Percentiles rank a stretch among this genome's conserved stretches.
These are phyloP conservation scores for Chlorella variabilis DNA, from an alignment of 163 green algal species.

Conservation along the genomic window DNA sequence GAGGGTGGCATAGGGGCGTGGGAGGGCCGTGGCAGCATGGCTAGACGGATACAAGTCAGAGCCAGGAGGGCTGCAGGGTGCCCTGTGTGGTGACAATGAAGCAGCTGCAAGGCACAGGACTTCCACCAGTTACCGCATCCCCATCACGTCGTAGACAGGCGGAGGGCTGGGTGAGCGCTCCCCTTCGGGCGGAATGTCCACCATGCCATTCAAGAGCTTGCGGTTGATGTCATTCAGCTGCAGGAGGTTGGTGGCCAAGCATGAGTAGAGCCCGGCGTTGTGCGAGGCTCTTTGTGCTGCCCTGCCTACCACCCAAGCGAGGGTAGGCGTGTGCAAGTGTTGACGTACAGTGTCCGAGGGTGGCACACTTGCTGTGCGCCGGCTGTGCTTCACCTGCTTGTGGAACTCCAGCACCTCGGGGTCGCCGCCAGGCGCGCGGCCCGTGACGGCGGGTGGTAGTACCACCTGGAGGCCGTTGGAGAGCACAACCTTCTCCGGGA, in stretches of 20 bases:
- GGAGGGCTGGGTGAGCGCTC: conserved; percentile 91
- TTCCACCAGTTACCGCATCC: conserved; percentile 48
- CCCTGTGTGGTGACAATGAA: too few relatives aligned
- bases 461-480: conserved; percentile 78
- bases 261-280: too few relatives aligned
- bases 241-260: too few relatives aligned
- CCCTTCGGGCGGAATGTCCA: conserved; percentile 84
- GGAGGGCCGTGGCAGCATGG: too few relatives aligned
- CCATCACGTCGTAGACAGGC: conserved; percentile 87
- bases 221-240: conserved; percentile 70
- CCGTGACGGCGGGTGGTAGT: conserved; percentile 70
- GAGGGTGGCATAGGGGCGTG: too few relatives aligned
- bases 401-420: conserved; percentile 70
- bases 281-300: too few relatives aligned
- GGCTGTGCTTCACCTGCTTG: conserved; percentile 42
- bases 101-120: background rate
- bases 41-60: too few relatives aligned
- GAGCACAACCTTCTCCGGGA: conserved; percentile 81
- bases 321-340: too few relatives aligned
- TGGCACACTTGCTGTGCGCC: too few relatives aligned
- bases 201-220: conserved; percentile 51
- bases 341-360: too few relatives aligned
- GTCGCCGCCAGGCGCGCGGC: conserved; percentile 55
- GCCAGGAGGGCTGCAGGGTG: too few relatives aligned
- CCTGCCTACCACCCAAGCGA: too few relatives aligned